phyloP scores from a whole-genome alignment of 2,329 filamentous ascomycete genomes.

The Dactylellina leptospora region DNA sequence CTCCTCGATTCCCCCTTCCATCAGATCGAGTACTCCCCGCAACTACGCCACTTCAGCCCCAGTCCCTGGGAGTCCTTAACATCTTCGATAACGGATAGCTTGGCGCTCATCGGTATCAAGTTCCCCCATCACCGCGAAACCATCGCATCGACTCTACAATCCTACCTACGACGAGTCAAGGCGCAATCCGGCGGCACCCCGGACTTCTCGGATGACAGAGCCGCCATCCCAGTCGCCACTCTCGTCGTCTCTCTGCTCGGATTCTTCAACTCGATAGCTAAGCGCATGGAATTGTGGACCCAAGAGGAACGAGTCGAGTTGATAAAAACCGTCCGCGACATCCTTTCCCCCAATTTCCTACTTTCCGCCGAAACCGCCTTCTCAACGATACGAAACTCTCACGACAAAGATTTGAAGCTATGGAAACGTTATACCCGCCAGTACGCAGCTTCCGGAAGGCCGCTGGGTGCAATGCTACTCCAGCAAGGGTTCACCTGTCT shows the following conservation, averaged over 20 bases:
- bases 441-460: constrained; percentile 80
- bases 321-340: constrained; percentile 73
- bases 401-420: constrained; percentile 69
- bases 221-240: constrained; percentile 75
- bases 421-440: constrained; percentile 88
- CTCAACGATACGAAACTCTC: constrained; percentile 84
- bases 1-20: constrained; percentile 85
- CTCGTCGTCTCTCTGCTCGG: constrained; percentile 87
- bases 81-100: constrained; percentile 78
- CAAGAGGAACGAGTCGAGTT: constrained; percentile 75
- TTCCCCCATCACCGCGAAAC: constrained; percentile 74
- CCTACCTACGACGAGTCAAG: constrained; percentile 70
- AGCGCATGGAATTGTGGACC: constrained; percentile 82
- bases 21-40: constrained; percentile 78
- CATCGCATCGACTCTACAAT: constrained; percentile 73
- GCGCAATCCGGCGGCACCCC: constrained; percentile 55
- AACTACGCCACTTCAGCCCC: constrained; percentile 81
- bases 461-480: constrained; percentile 88
- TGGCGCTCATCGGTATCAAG: constrained; percentile 80
- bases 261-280: constrained; percentile 83
- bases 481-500: constrained; percentile 89
- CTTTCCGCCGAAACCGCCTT: constrained; percentile 87
- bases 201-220: constrained; percentile 62
- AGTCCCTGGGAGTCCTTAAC: constrained; percentile 88
- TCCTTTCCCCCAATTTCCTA: constrained; percentile 85